Evolutionary conservation across 768 basidiomycete genomes (phyloP), one percentile per base, ranked within the genome.

Genomic region (Saitozyma podzolica): DNA sequence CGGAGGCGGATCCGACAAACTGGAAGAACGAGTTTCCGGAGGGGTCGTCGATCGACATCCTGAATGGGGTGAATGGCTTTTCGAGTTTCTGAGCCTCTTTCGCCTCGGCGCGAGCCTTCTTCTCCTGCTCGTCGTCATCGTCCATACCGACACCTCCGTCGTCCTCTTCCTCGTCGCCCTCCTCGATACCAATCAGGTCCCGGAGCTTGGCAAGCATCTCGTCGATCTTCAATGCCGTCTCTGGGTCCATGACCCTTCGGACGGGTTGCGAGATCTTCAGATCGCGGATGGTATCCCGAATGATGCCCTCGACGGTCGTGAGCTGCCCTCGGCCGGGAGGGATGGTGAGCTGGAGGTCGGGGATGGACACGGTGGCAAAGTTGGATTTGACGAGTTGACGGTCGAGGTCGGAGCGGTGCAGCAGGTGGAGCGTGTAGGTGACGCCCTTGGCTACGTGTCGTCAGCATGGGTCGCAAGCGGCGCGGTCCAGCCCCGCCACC

Each of bases 1-100:
- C 96, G 4, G 88, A 83, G 83, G 91, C 90, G 60, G 86, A 88
- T 9, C 85, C 93, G 3, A 86, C 70, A 73, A 95, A 94, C 80
- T 96, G 92, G 79, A 96, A 83, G 83, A 94, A 98, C n/a, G 92
- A 94, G 80, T 95, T 94, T 8, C 96, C 96, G 0, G 92, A 83
- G 1, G 94, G 94, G 75, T 99, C 96, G 72, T 98, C 92, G 17
- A 99, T 82, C 56, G 84, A 87, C 59, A 98, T 73, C 0, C 91
- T 93, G 75, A 98, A 91, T 3, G 87, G 79, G 19, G 82, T 83
- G 81, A 92, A 85, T 1, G 88, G 85, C 8, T 81, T 72, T 51
- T 73, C 74, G 0, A 80, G 76, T 19, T 79, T 78, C 42, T 79
- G 78, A 50, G 64, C 57, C 47, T 66, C 62, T 3, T 50, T 43